These are phyloP conservation scores for Talaromyces sp. DNA, from an alignment of 2,329 filamentous ascomycete genomes.

Conservation along the genomic window DNA sequence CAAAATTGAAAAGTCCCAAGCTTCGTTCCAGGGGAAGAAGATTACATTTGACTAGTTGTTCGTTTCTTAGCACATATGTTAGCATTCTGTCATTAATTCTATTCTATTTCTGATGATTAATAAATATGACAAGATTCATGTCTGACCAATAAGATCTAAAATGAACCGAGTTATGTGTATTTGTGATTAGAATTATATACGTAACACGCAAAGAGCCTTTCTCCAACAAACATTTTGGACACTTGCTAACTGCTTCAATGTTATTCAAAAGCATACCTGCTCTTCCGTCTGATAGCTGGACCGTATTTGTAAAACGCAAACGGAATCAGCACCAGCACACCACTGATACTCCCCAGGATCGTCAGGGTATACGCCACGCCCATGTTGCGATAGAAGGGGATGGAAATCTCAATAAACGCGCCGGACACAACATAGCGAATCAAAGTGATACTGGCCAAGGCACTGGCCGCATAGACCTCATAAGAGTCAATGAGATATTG, in stretches of 20 bases:
- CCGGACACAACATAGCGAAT: slow-evolving; percentile 35
- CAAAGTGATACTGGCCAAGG: slow-evolving; percentile 38
- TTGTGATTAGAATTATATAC: too few relatives aligned
- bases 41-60: slow-evolving; percentile 55
- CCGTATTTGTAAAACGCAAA: slow-evolving; percentile 47
- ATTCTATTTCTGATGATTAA: too few relatives aligned
- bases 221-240: too few relatives aligned
- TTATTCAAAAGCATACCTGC: slow-evolving; percentile 12
- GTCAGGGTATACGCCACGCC: slow-evolving; percentile 38
- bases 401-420: slow-evolving; percentile 27
- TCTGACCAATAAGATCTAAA: too few relatives aligned
- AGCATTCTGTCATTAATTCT: too few relatives aligned
- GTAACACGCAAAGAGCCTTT: too few relatives aligned
- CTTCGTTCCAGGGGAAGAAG: slow-evolving; percentile 57
- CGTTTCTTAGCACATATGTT: background rate
- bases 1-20: slow-evolving; percentile 51
- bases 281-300: slow-evolving; percentile 8
- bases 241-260: background rate
- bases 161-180: too few relatives aligned
- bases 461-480: slow-evolving; percentile 46
- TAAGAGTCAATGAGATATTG: slow-evolving; percentile 56
- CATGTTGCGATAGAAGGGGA: slow-evolving; percentile 35
- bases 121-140: too few relatives aligned
- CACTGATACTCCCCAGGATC: slow-evolving; percentile 39
- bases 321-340: slow-evolving; percentile 38